Conservation (phyloP, 345 rosid genomes). For the Eucalyptus tenuipes region DNA sequence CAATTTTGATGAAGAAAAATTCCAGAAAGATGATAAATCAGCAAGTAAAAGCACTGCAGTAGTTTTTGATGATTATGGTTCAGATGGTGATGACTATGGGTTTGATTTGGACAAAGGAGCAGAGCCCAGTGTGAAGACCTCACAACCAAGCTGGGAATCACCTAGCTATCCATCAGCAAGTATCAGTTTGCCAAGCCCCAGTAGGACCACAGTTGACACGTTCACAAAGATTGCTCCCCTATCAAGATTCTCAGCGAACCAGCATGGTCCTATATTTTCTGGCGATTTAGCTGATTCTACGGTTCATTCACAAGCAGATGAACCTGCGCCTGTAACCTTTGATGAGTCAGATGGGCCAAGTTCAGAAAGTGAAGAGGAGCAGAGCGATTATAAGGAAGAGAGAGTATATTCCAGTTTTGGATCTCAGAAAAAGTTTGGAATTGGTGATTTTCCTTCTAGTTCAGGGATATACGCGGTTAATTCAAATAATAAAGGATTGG, state of each 20-base stretch:
- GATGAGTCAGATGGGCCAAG: conserved; percentile 37
- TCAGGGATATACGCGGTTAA: not conserved
- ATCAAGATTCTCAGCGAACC: conserved; percentile 17
- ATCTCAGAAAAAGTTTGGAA: not conserved
- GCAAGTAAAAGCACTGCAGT: conserved; percentile 18
- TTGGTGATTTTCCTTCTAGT: not conserved
- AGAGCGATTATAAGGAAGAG: not conserved
- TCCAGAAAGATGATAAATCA: conserved; percentile 19
- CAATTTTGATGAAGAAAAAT: conserved; percentile 14
- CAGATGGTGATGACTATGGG: conserved; percentile 30
- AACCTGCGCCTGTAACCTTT: conserved; percentile 29
- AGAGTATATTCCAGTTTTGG: not conserved
- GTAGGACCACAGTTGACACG: conserved; percentile 3
- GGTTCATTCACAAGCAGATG: conserved; percentile 25
- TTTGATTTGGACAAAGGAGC: conserved; percentile 26
- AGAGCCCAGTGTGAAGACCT: conserved; percentile 11
- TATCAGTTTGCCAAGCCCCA: conserved; percentile 17
- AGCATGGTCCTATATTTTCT: conserved; percentile 16
- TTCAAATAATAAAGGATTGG: not conserved
- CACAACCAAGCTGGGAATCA: conserved; percentile 20
- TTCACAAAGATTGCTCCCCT: conserved; percentile 11
- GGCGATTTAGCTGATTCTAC: conserved; percentile 20
- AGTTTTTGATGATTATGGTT: conserved; percentile 61
- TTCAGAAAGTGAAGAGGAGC: conserved; percentile 47
- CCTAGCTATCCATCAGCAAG: conserved; percentile 12